Conservation (phyloP, 352 stramenopile genomes). For the Pythium aristosporum region DNA sequence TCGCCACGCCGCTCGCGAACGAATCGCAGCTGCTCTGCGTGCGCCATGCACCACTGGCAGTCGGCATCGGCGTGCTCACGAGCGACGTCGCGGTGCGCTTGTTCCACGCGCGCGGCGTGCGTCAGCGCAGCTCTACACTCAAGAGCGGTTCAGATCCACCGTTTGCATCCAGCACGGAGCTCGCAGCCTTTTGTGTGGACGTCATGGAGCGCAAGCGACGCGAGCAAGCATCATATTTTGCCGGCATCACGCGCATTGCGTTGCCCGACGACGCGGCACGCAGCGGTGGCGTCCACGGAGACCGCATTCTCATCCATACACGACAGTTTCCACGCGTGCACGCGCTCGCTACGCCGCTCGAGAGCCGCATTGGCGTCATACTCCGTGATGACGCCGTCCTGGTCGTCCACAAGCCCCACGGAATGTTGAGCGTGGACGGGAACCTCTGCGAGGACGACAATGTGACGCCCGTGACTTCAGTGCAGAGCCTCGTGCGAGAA, state of each 20-base stretch:
- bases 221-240: constrained; percentile 12
- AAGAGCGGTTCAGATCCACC: neutral
- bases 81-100: constrained; percentile 23
- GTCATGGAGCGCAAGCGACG: constrained; percentile 29
- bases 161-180: constrained; percentile 29
- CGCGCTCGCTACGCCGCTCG: constrained; percentile 1
- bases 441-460: constrained; percentile 29
- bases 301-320: constrained; percentile 49
- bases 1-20: neutral
- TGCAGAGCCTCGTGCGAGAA: constrained; percentile 43
- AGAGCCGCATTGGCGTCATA: constrained; percentile 36
- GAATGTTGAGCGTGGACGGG: constrained; percentile 60
- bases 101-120: constrained; percentile 20
- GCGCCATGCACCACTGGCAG: neutral
- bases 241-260: constrained; percentile 33
- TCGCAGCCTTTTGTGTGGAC: constrained; percentile 33
- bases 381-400: constrained; percentile 53
- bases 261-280: constrained; percentile 26
- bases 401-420: constrained; percentile 61
- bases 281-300: constrained; percentile 25
- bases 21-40: constrained; percentile 1
- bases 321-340: constrained; percentile 35
- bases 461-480: constrained; percentile 23
- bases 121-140: neutral
- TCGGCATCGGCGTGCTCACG: constrained; percentile 12